phyloP scores from a whole-genome alignment of 345 rosid genomes.

The Toxicodendron radicans region DNA sequence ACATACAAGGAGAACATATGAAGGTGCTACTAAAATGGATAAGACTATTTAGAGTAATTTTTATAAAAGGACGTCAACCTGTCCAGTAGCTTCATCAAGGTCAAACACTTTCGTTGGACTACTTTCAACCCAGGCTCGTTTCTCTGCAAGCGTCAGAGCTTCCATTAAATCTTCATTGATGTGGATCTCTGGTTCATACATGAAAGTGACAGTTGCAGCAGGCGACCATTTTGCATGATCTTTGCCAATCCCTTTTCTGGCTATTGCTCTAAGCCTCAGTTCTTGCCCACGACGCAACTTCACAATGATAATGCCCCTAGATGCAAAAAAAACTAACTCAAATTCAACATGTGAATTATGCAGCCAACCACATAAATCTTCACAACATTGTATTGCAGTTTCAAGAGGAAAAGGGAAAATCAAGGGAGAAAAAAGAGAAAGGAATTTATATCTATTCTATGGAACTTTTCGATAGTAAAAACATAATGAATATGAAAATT shows the following conservation, averaged over 20 bases:
- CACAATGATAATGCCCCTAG: constrained; percentile 87
- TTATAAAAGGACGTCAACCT: constrained; percentile 41
- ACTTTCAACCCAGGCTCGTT: constrained; percentile 71
- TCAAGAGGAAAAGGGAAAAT: background rate
- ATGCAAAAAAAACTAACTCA: constrained; percentile 9
- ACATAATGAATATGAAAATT: background rate
- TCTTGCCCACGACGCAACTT: constrained; percentile 89
- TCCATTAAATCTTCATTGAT: constrained; percentile 92
- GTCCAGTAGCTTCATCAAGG: constrained; percentile 59
- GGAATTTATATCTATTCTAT: background rate
- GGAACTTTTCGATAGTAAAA: no score
- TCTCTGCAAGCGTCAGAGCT: constrained; percentile 67
- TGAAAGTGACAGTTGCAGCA: constrained; percentile 96
- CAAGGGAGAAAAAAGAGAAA: background rate
- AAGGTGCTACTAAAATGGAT: background rate
- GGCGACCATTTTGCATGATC: constrained; percentile 99
- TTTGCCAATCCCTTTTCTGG: constrained; percentile 93
- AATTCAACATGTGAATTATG: background rate
- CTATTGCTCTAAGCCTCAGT: constrained; percentile 83
- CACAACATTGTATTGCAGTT: background rate
- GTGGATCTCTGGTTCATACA: constrained; percentile 91
- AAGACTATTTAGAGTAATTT: background rate
- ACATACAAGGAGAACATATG: background rate
- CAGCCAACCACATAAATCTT: background rate
- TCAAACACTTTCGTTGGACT: constrained; percentile 90